A percentile compares a stretch with the other conserved stretches of the same genome.
These are phyloP conservation scores for Turnera subulata DNA, from an alignment of 345 rosid species.

Conservation along the genomic window DNA sequence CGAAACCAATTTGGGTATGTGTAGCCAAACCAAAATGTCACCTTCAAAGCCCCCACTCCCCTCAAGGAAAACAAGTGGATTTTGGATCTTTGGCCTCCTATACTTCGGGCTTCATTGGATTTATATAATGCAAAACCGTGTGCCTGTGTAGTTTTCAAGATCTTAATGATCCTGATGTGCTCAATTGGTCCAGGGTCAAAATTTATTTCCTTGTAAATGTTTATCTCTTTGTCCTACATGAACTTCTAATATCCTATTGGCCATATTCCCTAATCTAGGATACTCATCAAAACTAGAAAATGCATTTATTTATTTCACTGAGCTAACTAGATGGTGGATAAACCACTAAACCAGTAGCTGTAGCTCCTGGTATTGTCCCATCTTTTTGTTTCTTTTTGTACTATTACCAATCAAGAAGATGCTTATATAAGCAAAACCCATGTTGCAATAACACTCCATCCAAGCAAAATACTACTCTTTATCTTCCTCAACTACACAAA, in stretches of 20 bases:
- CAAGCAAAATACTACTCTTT: background rate
- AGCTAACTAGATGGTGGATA: too few relatives aligned
- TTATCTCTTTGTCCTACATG: background rate
- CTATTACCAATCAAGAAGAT: background rate
- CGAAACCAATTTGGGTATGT: too few relatives aligned
- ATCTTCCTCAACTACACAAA: background rate
- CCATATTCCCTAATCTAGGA: too few relatives aligned
- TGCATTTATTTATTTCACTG: too few relatives aligned
- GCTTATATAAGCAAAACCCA: background rate
- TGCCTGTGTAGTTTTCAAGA: too few relatives aligned
- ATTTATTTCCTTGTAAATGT: background rate
- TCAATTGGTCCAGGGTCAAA: too few relatives aligned
- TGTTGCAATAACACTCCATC: background rate
- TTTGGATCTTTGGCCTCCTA: too few relatives aligned
- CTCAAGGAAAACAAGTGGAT: too few relatives aligned
- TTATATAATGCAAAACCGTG: background rate
- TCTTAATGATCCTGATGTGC: too few relatives aligned
- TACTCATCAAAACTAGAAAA: background rate
- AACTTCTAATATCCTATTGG: too few relatives aligned
- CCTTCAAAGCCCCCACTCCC: too few relatives aligned
- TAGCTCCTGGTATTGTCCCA: slow-evolving; percentile 1
- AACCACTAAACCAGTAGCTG: background rate
- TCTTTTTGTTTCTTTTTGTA: background rate
- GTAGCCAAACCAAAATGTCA: too few relatives aligned
- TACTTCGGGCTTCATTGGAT: background rate